Conservation (phyloP, 2,329 filamentous ascomycete species). For the Ceratocystiopsis sp. region DNA sequence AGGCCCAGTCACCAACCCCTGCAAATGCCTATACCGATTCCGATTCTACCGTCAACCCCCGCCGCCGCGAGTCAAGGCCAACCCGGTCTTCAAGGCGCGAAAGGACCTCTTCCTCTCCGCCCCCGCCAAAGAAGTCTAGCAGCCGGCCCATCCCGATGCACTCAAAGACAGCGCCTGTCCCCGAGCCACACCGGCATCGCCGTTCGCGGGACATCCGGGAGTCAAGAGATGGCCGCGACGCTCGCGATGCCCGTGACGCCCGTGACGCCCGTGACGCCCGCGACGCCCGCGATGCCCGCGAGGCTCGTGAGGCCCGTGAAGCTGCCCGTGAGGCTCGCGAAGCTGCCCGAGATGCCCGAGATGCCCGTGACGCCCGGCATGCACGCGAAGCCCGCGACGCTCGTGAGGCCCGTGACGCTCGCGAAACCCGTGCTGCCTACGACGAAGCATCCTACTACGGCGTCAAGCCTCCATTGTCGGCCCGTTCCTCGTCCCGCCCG, state of each 20-base stretch:
- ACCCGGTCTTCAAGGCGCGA: conserved; percentile 16
- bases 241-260: too few relatives aligned
- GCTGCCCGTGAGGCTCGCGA: too few relatives aligned
- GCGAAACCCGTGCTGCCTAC: too few relatives aligned
- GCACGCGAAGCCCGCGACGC: too few relatives aligned
- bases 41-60: conserved; percentile 25
- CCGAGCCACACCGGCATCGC: conserved; percentile 5
- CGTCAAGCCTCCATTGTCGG: conserved; percentile 16
- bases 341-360: too few relatives aligned
- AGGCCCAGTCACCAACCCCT: conserved; percentile 21
- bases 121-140: background rate
- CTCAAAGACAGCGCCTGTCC: conserved; percentile 19
- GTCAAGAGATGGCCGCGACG: too few relatives aligned
- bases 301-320: too few relatives aligned
- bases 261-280: too few relatives aligned
- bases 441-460: conserved; percentile 24
- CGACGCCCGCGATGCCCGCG: too few relatives aligned
- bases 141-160: conserved; percentile 18
- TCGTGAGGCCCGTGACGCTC: too few relatives aligned
- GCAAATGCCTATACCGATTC: conserved; percentile 22
- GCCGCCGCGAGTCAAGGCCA: conserved; percentile 15
- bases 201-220: too few relatives aligned
- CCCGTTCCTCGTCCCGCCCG: conserved; percentile 18
- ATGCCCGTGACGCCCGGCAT: too few relatives aligned
- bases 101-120: conserved; percentile 12